A percentile compares a stretch with the other conserved stretches of the same genome.
phyloP scores from a whole-genome alignment of 306 rosid genomes.

The Abrus pulchellus region DNA sequence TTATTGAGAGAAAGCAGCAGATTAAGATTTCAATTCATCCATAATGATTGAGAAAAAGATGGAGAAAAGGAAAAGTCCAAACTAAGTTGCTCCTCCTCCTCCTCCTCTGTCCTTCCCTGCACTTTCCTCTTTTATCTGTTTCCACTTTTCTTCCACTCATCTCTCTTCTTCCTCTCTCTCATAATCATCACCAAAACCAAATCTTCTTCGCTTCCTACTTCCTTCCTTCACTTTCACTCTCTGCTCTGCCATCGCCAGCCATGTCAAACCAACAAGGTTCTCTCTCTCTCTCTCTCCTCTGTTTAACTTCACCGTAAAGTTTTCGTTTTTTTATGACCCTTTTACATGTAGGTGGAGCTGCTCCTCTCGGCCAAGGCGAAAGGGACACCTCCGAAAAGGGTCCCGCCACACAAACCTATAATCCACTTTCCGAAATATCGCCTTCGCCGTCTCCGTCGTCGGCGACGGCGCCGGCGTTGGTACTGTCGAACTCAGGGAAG shows the following conservation, averaged over 20 bases:
- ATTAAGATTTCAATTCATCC: no score
- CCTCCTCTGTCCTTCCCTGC: constrained; percentile 1
- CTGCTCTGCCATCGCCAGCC: constrained; percentile 44
- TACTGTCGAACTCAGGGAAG: constrained; percentile 93
- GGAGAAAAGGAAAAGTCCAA: constrained; percentile 33
- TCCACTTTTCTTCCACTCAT: constrained; percentile 4
- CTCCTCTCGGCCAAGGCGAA: constrained; percentile 45
- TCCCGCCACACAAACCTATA: constrained; percentile 54
- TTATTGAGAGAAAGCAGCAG: no score
- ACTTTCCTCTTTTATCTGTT: neutral
- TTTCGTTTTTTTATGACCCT: constrained; percentile 35
- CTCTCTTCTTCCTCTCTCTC: neutral
- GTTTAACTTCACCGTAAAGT: constrained; percentile 5
- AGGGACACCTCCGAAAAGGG: constrained; percentile 55
- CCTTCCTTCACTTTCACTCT: constrained; percentile 27
- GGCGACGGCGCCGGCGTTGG: constrained; percentile 90
- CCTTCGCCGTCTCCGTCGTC: constrained; percentile 89
- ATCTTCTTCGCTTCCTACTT: neutral
- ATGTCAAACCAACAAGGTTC: constrained; percentile 51
- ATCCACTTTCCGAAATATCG: constrained; percentile 57
- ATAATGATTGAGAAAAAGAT: neutral
- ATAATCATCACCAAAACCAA: neutral
- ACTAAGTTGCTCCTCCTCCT: neutral
- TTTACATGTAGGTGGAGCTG: constrained; percentile 40
- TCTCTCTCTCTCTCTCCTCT: constrained; percentile 12